Evolutionary conservation across 345 rosid species (phyloP).

Genomic region (Brassica napus): Da-Ae NC_063446.1:9141501-9142000

Average conservation of each 20-base stretch:
- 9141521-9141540: not conserved
- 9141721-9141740: not conserved
- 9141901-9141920: not conserved
- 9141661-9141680: constrained; percentile 11
- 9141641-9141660: not conserved
- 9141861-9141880: not conserved
- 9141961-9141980: too few relatives aligned
- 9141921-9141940: too few relatives aligned
- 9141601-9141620: not conserved
- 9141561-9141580: not conserved
- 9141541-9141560: not conserved
- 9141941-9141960: too few relatives aligned
- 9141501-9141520: not conserved
- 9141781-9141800: not conserved
- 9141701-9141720: not conserved
- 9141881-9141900: not conserved
- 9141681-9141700: not conserved
- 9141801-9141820: not conserved
- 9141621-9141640: not conserved
- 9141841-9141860: not conserved
- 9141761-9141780: not conserved
- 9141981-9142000: too few relatives aligned
- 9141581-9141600: not conserved
- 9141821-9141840: not conserved
- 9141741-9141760: not conserved